These are phyloP conservation scores for Sugiyamaella japonica DNA, from an alignment of 1,139 yeast species.

Conservation along the genomic window DNA sequence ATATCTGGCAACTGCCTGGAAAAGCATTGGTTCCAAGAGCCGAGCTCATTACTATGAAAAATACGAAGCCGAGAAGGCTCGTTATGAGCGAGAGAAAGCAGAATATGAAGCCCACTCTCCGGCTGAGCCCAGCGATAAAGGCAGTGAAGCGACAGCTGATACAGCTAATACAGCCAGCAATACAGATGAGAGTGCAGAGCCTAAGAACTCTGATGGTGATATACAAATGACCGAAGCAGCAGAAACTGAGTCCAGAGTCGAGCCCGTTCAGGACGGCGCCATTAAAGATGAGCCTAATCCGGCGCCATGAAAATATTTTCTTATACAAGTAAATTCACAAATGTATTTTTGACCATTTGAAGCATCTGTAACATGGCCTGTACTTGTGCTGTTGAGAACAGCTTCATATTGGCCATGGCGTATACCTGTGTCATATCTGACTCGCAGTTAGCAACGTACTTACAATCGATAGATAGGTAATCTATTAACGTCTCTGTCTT, in stretches of 20 bases:
- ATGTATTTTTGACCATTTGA: no score
- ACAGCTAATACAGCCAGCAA: slow-evolving; percentile 2
- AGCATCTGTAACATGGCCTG: no score
- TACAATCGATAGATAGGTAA: no score
- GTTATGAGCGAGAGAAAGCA: slow-evolving; percentile 74
- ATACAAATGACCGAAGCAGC: slow-evolving; percentile 2
- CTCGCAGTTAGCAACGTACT: no score
- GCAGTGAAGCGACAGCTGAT: not conserved
- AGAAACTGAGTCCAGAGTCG: not conserved
- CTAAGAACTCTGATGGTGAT: slow-evolving; percentile 4
- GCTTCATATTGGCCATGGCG: no score
- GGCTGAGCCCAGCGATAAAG: not conserved
- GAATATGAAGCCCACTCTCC: slow-evolving; percentile 48
- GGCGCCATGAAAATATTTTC: not conserved
- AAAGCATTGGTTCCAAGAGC: slow-evolving; percentile 64
- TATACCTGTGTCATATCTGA: no score
- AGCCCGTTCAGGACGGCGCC: not conserved
- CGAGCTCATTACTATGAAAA: slow-evolving; percentile 73
- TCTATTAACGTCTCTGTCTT: no score
- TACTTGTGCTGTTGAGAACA: no score
- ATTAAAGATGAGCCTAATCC: not conserved
- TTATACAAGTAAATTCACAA: not conserved
- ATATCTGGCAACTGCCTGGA: slow-evolving; percentile 87
- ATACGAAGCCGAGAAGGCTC: slow-evolving; percentile 75
- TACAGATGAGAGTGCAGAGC: not conserved